These are phyloP conservation scores for Pseudevernia furfuracea DNA, from an alignment of 495 filamentous ascomycete genomes.

Conservation along the genomic window DNA sequence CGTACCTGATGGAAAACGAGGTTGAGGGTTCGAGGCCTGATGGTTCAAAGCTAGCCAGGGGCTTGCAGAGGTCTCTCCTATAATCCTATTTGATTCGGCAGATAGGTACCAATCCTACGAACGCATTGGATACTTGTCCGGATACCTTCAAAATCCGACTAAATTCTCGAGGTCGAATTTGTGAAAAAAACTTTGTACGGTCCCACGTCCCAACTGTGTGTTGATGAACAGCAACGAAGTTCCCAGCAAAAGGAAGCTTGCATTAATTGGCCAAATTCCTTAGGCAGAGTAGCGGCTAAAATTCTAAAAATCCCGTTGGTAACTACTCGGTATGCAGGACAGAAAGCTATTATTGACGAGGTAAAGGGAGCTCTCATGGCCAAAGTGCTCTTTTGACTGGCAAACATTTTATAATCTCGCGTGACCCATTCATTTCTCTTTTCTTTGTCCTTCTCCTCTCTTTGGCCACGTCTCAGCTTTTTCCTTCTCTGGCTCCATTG, in stretches of 20 bases:
- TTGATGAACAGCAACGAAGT: not conserved
- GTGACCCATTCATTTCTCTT: not conserved
- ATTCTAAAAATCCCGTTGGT: not conserved
- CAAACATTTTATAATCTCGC: constrained; percentile 1
- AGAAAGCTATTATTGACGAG: constrained; percentile 2
- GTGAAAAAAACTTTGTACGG: not conserved
- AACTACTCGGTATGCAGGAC: not conserved
- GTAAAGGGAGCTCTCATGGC: constrained; percentile 2
- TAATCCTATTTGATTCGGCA: constrained; percentile 9
- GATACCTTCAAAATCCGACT: not conserved
- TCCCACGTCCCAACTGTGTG: not conserved
- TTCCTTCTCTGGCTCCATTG: constrained; percentile 9
- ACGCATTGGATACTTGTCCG: not conserved
- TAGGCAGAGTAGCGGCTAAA: constrained; percentile 2
- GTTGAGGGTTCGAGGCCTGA: not conserved
- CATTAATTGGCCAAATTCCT: not conserved
- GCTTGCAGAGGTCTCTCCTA: constrained; percentile 3
- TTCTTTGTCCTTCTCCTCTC: constrained; percentile 8
- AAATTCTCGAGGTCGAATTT: not conserved
- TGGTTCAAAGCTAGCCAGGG: constrained; percentile 7
- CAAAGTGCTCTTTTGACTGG: not conserved
- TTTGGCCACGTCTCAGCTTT: constrained; percentile 8
- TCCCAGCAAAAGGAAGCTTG: not conserved
- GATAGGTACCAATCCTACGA: constrained; percentile 3
- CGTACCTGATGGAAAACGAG: not conserved